Evolutionary conservation across 2,329 filamentous ascomycete genomes (phyloP), one percentile per base, ranked within the genome.

Genomic region (Ophiocordyceps unilateralis): DNA sequence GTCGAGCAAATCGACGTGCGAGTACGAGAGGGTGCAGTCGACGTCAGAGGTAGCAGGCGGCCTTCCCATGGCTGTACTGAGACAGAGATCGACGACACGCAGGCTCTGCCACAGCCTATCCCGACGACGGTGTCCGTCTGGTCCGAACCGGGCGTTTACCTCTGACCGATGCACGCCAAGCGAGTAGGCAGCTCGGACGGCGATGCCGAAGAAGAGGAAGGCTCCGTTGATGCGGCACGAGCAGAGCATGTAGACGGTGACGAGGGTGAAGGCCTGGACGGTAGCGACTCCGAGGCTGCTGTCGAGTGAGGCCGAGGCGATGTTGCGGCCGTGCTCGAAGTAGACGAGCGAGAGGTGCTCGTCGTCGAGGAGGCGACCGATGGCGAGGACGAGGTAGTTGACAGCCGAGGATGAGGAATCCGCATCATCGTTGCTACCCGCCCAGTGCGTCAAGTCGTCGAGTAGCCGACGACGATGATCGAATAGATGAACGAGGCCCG

Each of bases 221-320:
- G 68, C 68, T 1, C 68, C 68, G 44, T 72, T 74, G 51, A 73
- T 70, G 50, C 73, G 70, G 42, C 68, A 72, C 4, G 69, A 64
- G 23, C 66, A 65, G 4, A 73, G 65, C 65, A 72, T 72, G 54
- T 72, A 72, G 8, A 73, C 48, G 0, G 69, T 70, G 30, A 72
- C 58, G 14, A 74, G 61, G 0, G 65, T 57, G 34, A 72, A 72
- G 0, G 62, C 64, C 46, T 72, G 68, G 0, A 72, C 66, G 0
- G 67, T 71, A 8, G 61, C 63, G 4, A 70, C 61, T 36, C 68
- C 65, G 21, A 72, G 53, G 44, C 68, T 67, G 7, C 63, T 65
- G 20, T 61, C 63, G 9, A 73, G 58, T 10, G 60, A 62, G 0
- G 59, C 56, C 6, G 69, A 60, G 0, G 69, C 69, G 10, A 62